phyloP scores from a whole-genome alignment of 2,329 filamentous ascomycete genomes.

The Trichoderma oligosporum region DNA sequence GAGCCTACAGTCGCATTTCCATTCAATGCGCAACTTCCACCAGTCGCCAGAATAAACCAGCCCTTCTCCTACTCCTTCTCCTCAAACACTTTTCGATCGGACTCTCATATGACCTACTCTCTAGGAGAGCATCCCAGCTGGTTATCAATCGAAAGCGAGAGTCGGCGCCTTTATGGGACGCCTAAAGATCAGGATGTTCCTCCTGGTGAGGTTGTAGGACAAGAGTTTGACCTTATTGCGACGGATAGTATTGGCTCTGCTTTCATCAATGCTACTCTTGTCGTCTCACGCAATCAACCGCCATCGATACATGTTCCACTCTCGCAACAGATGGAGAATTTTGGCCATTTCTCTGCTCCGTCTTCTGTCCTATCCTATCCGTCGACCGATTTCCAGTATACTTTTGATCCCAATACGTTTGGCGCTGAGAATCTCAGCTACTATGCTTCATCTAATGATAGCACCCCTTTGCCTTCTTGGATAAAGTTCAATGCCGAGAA shows the following conservation, averaged over 20 bases:
- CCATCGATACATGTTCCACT: constrained; percentile 56
- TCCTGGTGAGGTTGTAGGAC: constrained; percentile 52
- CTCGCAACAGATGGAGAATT: constrained; percentile 52
- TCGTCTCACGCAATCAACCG: constrained; percentile 58
- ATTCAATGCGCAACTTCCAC: constrained; percentile 79
- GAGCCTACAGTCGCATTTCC: constrained; percentile 58
- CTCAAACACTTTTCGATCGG: constrained; percentile 66
- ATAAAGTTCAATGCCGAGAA: constrained; percentile 63
- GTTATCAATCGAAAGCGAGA: constrained; percentile 65
- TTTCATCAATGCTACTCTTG: constrained; percentile 63
- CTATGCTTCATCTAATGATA: constrained; percentile 71
- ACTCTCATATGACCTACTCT: constrained; percentile 62
- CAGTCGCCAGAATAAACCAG: constrained; percentile 65
- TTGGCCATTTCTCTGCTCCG: constrained; percentile 59
- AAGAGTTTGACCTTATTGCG: constrained; percentile 64
- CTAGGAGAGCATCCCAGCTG: constrained; percentile 65
- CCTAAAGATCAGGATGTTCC: constrained; percentile 53
- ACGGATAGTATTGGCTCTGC: constrained; percentile 62
- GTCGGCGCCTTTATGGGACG: constrained; percentile 66
- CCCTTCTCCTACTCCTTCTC: constrained; percentile 71
- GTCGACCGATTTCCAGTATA: constrained; percentile 50
- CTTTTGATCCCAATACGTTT: constrained; percentile 60
- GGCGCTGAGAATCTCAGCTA: constrained; percentile 58
- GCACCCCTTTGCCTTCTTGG: constrained; percentile 84
- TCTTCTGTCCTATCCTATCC: constrained; percentile 56